A percentile compares a stretch with the other conserved stretches of the same genome.
phyloP scores from a whole-genome alignment of 176 grass and related monocot species.

The Oryza meridionalis region DNA sequence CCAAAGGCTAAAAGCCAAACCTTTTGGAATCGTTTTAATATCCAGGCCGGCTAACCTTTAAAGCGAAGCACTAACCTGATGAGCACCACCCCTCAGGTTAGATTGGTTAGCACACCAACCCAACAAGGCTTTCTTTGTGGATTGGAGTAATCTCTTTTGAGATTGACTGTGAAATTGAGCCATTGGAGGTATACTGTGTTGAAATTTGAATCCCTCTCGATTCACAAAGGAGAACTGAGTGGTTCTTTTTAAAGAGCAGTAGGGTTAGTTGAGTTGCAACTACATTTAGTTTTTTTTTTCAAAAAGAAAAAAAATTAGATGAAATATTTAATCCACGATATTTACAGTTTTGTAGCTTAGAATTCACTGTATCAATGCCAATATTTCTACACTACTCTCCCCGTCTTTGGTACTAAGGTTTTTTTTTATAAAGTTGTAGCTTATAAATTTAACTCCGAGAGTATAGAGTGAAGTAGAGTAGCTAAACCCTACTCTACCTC shows the following conservation, averaged over 20 bases:
- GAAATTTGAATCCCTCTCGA: neutral
- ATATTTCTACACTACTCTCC: no score
- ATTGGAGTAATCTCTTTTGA: neutral
- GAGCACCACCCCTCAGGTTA: neutral
- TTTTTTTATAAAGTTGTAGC: no score
- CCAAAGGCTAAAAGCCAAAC: constrained; percentile 9
- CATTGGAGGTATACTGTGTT: neutral
- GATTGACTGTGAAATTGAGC: neutral
- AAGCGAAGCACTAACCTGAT: constrained; percentile 29
- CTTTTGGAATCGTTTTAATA: constrained; percentile 22
- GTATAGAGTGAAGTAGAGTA: no score
- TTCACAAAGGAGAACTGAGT: neutral
- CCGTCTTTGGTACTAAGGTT: no score
- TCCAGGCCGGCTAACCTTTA: constrained; percentile 1
- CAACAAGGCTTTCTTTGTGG: neutral
- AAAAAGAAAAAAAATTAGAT: neutral
- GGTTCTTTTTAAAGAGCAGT: neutral
- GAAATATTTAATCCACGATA: neutral
- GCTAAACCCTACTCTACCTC: no score
- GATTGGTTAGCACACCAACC: neutral
- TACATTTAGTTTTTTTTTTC: no score
- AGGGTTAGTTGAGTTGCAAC: neutral
- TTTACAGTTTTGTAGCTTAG: neutral
- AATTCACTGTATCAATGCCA: no score
- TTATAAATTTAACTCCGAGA: no score